Conservation (phyloP, 768 basidiomycete species). For the Tylopilus vinaceipallidus region DNA sequence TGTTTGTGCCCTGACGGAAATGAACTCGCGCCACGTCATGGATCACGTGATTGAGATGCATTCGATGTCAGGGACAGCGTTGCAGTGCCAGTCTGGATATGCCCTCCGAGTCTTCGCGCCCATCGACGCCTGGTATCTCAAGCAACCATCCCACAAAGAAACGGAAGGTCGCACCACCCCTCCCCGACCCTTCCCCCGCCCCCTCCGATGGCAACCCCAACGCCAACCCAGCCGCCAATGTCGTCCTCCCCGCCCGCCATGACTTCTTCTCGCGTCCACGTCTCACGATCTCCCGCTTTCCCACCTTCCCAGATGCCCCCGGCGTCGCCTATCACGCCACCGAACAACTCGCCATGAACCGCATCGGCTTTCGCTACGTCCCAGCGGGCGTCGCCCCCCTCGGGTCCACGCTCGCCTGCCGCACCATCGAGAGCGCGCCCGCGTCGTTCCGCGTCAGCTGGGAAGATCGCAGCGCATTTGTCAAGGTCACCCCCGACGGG, state of each 20-base stretch:
- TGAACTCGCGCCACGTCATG: too few species aligned
- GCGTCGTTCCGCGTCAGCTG: conserved; percentile 72
- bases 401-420: conserved; percentile 59
- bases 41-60: too few species aligned
- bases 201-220: conserved; percentile 51
- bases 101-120: conserved; percentile 32
- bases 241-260: conserved; percentile 61
- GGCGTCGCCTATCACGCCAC: conserved; percentile 60
- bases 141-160: conserved; percentile 34
- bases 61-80: too few species aligned
- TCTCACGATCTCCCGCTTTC: conserved; percentile 73
- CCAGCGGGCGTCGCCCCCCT: conserved; percentile 72
- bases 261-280: conserved; percentile 70
- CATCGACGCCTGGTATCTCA: conserved; percentile 29
- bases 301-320: conserved; percentile 58
- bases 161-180: conserved; percentile 51
- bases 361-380: conserved; percentile 75
- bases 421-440: conserved; percentile 80
- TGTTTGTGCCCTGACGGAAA: too few species aligned
- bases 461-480: conserved; percentile 86
- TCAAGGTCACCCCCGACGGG: conserved; percentile 79
- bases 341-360: conserved; percentile 70
- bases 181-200: conserved; percentile 48
- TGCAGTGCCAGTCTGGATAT: too few species aligned
- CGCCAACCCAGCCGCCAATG: conserved; percentile 36